Conservation (phyloP, 2,329 filamentous ascomycete species). For the Colletotrichum incanum region DNA sequence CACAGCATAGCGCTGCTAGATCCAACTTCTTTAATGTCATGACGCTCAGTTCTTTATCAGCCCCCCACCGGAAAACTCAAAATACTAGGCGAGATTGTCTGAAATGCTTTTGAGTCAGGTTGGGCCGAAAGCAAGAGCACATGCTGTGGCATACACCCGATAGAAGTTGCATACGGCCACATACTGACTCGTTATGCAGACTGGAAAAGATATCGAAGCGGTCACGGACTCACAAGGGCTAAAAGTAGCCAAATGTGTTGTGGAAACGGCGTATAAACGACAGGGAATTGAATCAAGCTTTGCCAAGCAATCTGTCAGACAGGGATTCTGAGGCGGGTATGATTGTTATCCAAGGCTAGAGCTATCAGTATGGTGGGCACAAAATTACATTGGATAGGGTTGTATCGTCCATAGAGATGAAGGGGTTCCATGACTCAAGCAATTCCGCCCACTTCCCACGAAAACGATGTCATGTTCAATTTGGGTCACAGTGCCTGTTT, state of each 20-base stretch:
- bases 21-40: not conserved
- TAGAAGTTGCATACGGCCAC: not conserved
- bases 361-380: not conserved
- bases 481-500: not conserved
- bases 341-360: not conserved
- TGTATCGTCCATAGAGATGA: not conserved
- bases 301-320: slow-evolving; percentile 31
- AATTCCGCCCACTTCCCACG: not conserved
- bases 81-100: not conserved
- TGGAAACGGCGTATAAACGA: not conserved
- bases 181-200: not conserved
- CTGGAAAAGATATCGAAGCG: not conserved
- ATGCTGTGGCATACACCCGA: not conserved
- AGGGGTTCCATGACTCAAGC: not conserved
- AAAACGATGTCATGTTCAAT: slow-evolving; percentile 7
- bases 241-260: not conserved
- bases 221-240: not conserved
- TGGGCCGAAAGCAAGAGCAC: not conserved
- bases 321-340: not conserved
- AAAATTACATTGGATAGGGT: not conserved
- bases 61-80: not conserved
- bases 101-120: slow-evolving; percentile 1
- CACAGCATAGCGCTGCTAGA: not conserved
- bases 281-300: slow-evolving; percentile 18
- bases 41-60: not conserved